Evolutionary conservation across 345 rosid species (phyloP).

Genomic region (Brassica cretica): DNA sequence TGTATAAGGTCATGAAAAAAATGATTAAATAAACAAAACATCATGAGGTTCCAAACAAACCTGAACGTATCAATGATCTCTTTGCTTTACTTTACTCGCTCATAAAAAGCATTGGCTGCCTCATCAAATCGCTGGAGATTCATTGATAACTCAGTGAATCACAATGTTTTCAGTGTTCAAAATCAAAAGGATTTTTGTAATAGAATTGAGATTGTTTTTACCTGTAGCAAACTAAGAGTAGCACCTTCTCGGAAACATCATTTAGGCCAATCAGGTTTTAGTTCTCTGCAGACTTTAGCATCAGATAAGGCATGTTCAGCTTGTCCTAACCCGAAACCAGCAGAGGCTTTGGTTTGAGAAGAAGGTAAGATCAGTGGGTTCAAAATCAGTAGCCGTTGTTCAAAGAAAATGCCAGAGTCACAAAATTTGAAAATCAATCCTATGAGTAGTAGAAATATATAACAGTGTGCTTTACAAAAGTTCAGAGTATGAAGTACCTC

Average conservation of each 20-base stretch:
- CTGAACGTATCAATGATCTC: too few relatives aligned
- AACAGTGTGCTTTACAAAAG: background rate
- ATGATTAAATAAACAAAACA: too few relatives aligned
- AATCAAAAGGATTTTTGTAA: too few relatives aligned
- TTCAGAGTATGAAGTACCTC: conserved; percentile 41
- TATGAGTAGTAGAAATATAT: background rate
- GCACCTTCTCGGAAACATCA: conserved; percentile 52
- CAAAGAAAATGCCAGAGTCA: conserved; percentile 16
- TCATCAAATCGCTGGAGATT: too few relatives aligned
- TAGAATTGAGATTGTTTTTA: conserved; percentile 28
- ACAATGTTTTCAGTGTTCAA: too few relatives aligned
- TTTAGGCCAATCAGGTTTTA: conserved; percentile 70
- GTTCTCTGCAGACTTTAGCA: conserved; percentile 70
- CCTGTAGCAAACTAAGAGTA: conserved; percentile 73
- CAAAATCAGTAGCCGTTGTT: conserved; percentile 47
- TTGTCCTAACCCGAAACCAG: conserved; percentile 67
- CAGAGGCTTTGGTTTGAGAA: conserved; percentile 63
- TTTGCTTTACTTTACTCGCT: too few relatives aligned
- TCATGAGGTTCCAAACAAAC: too few relatives aligned
- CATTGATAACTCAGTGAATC: too few relatives aligned
- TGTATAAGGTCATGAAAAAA: too few relatives aligned
- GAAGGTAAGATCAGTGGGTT: conserved; percentile 67
- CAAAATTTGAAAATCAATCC: background rate
- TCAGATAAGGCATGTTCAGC: conserved; percentile 74
- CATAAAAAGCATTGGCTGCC: too few relatives aligned